phyloP scores from a whole-genome alignment of 495 filamentous ascomycete genomes.

The Penicillium taxi region DNA sequence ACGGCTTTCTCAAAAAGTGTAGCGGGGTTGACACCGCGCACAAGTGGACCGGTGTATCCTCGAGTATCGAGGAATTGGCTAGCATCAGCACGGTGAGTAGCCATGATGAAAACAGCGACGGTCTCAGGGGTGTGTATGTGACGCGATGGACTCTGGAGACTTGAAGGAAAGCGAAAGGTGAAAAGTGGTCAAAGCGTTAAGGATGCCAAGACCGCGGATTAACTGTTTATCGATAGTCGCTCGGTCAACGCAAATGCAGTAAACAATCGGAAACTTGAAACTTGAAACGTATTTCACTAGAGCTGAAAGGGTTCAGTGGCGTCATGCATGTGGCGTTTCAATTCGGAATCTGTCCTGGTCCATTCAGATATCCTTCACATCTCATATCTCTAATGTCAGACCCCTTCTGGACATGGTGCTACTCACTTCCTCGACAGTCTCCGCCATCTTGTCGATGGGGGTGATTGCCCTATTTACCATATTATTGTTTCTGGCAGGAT shows the following conservation, averaged over 20 bases:
- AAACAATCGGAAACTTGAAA: conserved; percentile 29
- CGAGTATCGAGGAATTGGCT: conserved; percentile 71
- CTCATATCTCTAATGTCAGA: conserved; percentile 9
- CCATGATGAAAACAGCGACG: conserved; percentile 17
- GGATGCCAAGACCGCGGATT: conserved; percentile 20
- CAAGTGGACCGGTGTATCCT: conserved; percentile 58
- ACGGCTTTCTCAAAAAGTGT: conserved; percentile 88
- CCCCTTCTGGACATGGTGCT: conserved; percentile 33
- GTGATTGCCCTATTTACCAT: conserved; percentile 53
- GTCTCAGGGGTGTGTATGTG: too few species aligned
- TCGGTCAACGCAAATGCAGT: conserved; percentile 32
- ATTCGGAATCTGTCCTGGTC: conserved; percentile 13
- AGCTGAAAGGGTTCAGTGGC: not conserved
- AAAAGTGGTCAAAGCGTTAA: conserved; percentile 3
- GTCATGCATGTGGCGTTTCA: conserved; percentile 1
- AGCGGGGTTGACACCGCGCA: conserved; percentile 77
- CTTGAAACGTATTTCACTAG: conserved; percentile 1
- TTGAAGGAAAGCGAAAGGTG: conserved; percentile 2
- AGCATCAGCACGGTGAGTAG: conserved; percentile 62
- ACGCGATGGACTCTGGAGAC: not conserved
- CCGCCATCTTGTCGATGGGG: conserved; percentile 36
- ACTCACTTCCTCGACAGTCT: conserved; percentile 38
- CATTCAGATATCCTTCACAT: conserved; percentile 2
- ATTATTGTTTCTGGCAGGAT: conserved; percentile 62
- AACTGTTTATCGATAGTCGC: conserved; percentile 39